These are phyloP conservation scores for Beauveria caledonica DNA, from an alignment of 2,329 filamentous ascomycete genomes.

Conservation along the genomic window DNA sequence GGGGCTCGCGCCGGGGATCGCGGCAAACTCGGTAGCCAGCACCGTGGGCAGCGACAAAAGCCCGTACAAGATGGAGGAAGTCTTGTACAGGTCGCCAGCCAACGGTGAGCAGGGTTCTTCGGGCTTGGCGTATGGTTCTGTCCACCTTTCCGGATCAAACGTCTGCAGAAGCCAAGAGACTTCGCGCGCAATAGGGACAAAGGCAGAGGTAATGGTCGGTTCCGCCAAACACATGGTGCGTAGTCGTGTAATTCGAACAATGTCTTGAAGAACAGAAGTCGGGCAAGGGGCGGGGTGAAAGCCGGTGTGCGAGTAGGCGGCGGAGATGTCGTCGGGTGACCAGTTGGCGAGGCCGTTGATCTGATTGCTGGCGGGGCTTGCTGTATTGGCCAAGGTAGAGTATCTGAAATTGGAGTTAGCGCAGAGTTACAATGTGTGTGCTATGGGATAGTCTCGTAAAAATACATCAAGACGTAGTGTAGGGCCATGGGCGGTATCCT, in stretches of 20 bases:
- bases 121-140: conserved; percentile 2
- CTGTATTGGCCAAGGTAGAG: conserved; percentile 4
- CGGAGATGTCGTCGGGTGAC: conserved; percentile 1
- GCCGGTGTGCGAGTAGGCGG: conserved; percentile 8
- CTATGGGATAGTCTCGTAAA: not conserved
- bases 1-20: not conserved
- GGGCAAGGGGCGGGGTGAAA: conserved; percentile 6
- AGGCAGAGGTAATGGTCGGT: not conserved
- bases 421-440: not conserved
- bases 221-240: conserved; percentile 1
- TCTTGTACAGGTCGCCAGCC: conserved; percentile 6
- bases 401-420: not conserved
- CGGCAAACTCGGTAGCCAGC: not conserved
- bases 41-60: not conserved
- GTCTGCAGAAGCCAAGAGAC: not conserved
- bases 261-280: conserved; percentile 5
- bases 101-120: conserved; percentile 2
- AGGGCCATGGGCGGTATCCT: not conserved
- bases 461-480: conserved; percentile 6
- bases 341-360: conserved; percentile 3
- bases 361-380: conserved; percentile 4
- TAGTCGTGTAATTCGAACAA: conserved; percentile 6
- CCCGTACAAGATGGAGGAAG: not conserved
- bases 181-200: conserved; percentile 4
- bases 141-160: not conserved